Conservation (phyloP, 73 alveolate species). For the Uronychia setigera region DNA sequence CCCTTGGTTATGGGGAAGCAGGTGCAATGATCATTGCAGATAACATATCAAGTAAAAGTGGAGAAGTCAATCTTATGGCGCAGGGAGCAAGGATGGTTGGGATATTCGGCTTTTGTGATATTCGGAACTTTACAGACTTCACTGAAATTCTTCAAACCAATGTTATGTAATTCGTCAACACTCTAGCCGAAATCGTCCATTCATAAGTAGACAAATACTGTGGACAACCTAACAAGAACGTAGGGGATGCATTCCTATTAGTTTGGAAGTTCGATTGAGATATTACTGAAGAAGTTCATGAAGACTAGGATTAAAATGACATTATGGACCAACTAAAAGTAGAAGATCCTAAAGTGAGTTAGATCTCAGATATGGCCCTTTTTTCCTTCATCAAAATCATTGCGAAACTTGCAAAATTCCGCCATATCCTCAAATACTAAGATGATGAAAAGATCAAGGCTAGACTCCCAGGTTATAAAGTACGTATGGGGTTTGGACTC, state of each 20-base stretch:
- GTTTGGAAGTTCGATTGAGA: constrained; percentile 84
- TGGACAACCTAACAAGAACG: constrained; percentile 88
- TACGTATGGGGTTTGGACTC: constrained; percentile 93
- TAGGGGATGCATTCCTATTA: constrained; percentile 88
- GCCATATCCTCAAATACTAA: constrained; percentile 79
- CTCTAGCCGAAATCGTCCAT: constrained; percentile 80
- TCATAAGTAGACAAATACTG: constrained; percentile 84
- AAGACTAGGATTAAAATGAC: constrained; percentile 90
- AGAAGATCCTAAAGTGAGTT: constrained; percentile 86
- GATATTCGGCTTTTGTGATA: constrained; percentile 88
- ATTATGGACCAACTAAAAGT: constrained; percentile 84
- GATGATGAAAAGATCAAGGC: constrained; percentile 61
- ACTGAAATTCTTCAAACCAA: constrained; percentile 75
- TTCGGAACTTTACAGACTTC: constrained; percentile 84
- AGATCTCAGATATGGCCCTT: constrained; percentile 88
- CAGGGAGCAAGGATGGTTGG: constrained; percentile 71
- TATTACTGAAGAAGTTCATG: constrained; percentile 84
- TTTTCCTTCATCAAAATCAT: constrained; percentile 89
- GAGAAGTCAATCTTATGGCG: constrained; percentile 72
- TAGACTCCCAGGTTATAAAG: constrained; percentile 67
- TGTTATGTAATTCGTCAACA: constrained; percentile 86
- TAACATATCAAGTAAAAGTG: constrained; percentile 63
- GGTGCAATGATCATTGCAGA: constrained; percentile 79
- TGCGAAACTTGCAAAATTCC: constrained; percentile 88
- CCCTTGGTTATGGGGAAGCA: constrained; percentile 79